A percentile compares a stretch with the other conserved stretches of the same genome.
These are phyloP conservation scores for Basipetospora chlamydospora DNA, from an alignment of 2,329 filamentous ascomycete genomes.

Conservation along the genomic window DNA sequence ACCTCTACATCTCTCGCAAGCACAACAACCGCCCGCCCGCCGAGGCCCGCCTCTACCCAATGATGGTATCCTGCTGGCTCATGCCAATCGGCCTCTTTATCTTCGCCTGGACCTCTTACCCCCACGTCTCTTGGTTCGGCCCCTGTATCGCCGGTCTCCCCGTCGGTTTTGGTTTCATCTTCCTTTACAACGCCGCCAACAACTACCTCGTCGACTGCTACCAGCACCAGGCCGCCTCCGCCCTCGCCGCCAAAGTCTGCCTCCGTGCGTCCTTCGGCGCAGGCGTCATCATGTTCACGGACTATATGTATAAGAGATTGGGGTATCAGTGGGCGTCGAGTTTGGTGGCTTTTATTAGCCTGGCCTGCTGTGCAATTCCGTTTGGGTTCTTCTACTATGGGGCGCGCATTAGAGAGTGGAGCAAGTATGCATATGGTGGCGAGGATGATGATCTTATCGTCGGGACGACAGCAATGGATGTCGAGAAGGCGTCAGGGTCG, in stretches of 20 bases:
- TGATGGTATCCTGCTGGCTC: conserved; percentile 41
- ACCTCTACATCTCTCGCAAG: conserved; percentile 24
- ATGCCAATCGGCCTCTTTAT: conserved; percentile 49
- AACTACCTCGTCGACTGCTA: conserved; percentile 59
- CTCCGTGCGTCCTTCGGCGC: conserved; percentile 59
- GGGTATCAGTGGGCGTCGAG: conserved; percentile 66
- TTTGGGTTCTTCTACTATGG: conserved; percentile 67
- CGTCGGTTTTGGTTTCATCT: conserved; percentile 42
- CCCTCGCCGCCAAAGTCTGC: conserved; percentile 57
- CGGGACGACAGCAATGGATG: no score
- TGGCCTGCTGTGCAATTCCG: conserved; percentile 59
- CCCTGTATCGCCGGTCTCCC: conserved; percentile 25
- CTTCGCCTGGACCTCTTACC: conserved; percentile 50
- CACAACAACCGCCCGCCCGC: conserved; percentile 39
- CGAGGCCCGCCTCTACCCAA: conserved; percentile 46
- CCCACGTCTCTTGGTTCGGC: conserved; percentile 43
- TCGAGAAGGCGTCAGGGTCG: no score
- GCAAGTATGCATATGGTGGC: conserved; percentile 2
- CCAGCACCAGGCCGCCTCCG: conserved; percentile 63
- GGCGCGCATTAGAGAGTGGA: conserved; percentile 8
- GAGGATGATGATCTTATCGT: no score
- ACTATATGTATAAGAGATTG: conserved; percentile 38
- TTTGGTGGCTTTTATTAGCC: conserved; percentile 58
- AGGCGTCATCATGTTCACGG: conserved; percentile 60
- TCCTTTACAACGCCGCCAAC: conserved; percentile 51